Evolutionary conservation across 257 asterid genomes (phyloP), one percentile per base, ranked within the genome.

Genomic region (Buddleja alternifolia): DNA sequence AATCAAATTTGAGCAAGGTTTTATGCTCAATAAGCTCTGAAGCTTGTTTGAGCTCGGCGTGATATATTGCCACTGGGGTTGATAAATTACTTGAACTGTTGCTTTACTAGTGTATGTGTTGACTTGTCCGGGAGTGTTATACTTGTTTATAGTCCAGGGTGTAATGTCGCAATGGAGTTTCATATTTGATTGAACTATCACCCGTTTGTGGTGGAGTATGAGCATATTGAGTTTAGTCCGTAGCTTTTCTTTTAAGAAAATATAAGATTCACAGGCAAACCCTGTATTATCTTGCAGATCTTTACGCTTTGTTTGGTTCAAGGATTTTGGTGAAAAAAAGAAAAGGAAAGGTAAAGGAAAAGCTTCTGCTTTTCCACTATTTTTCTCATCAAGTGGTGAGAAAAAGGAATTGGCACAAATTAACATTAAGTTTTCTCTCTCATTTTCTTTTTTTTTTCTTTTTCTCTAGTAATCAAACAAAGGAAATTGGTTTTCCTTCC

Each of bases 71-170:
- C 29, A 65, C 12, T 37, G 39, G 14, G 45, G 47, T 21, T 72
- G 34, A 32, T 73, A 44, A 57, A 7, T 65, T 46, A 57, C 40
- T 46, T 53, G 50, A 42, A 65, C 66, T 63, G 41, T 47, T 42
- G n/a, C n/a, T 16, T 46, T 50, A 58, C 48, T n/a, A n/a, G n/a
- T 65, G 16, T 42, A 39, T 44, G 17, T 20, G n/a, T n/a, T n/a
- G n/a, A n/a, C 52, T 53, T 25, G 16, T 66, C 53, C 60, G 32
- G 14, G 17, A 62, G 23, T 50, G 68, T 46, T 51, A 50, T 19
- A 56, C 14, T 23, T 54, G 7, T 16, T 37, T 21, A 6, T 17
- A 48, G 53, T 51, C 39, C 40, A 34, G 63, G 75, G 16, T 21
- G 52, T 53, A 41, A 29, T 37, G 51, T 23, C 47, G 19, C 39